Base-by-base conservation (phyloP, 2,329 filamentous ascomycete genomes). In the Zelopaecilomyces penicillatus region DNA sequence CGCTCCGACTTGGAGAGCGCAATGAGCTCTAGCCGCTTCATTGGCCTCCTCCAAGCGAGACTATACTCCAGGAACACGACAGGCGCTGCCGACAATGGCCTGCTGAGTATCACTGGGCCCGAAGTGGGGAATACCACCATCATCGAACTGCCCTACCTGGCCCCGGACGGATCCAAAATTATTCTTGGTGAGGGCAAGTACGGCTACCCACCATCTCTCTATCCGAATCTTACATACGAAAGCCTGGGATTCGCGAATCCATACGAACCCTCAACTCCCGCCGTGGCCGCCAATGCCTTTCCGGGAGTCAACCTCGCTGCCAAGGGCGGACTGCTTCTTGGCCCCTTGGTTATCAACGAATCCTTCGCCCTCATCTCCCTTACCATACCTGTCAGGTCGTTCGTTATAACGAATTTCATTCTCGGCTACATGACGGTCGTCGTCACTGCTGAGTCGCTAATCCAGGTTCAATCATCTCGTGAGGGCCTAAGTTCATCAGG, bases 381-480 rank as follows among this genome's bases (percentile, higher is more conserved):
- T 47, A 95, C 89, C 0, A 66, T 91, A 11, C 87, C 89, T 0
- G 79, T 96, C 43, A 75, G 86, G 48, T 54, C 53, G 81, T 84
- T 58, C 71, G 73, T 2, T 74, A 75, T 2, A 61, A 65, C 36
- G 19, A 67, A 67, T 4, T 80, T 84, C 50, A 76, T 91, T 1
- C 71, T 95, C 5, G 90, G 87, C 2, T 95, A 88, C 69, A 76
- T 95, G 68, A 95, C 88, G 1, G 68, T 91, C 2, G 71, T 95
- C n/a, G 75, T 85, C 44, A 78, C 85, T 45, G 83, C 83, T 2
- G 66, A 68, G 4, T 73, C 83, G 2, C 69, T 93, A 4, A 67
- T 80, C n/a, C 63, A 73, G 37, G 74, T 88, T 1, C 67, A 82
- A 28, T 64, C 67, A 12, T 84, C 83, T 2, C 66, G 71, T 2